phyloP scores from a whole-genome alignment of 257 asterid species.

The Paraleonurus japonicus region DNA sequence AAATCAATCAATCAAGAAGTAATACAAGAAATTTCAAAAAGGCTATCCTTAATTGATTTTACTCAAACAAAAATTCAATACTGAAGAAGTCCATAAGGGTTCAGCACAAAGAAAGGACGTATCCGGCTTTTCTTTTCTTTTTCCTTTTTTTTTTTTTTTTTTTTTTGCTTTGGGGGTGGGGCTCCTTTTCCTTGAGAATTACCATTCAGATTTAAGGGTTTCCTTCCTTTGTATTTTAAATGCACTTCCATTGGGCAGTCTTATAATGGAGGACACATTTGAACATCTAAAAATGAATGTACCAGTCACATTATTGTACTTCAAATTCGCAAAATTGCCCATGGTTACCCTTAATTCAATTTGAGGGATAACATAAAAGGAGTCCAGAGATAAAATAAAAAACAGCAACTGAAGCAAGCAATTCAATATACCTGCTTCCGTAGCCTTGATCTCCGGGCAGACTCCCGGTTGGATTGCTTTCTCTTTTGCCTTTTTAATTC shows the following conservation, averaged over 20 bases:
- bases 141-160: background rate
- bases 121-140: background rate
- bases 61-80: background rate
- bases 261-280: background rate
- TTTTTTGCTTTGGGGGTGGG: background rate
- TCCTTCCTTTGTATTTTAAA: background rate
- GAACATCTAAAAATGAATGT: background rate
- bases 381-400: background rate
- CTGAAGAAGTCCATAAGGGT: background rate
- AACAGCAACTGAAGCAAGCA: constrained; percentile 3
- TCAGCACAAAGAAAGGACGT: background rate
- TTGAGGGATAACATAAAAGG: background rate
- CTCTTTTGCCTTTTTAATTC: constrained; percentile 92
- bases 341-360: background rate
- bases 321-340: no score
- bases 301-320: background rate
- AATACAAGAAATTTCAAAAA: background rate
- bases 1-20: background rate
- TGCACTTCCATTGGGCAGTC: background rate
- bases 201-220: background rate
- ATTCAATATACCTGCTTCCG: constrained; percentile 74
- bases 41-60: background rate
- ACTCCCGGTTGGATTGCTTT: constrained; percentile 96
- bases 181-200: background rate
- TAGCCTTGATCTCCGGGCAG: constrained; percentile 95